phyloP scores from a whole-genome alignment of 495 filamentous ascomycete species.

The Lophiostoma macrostomum region DNA sequence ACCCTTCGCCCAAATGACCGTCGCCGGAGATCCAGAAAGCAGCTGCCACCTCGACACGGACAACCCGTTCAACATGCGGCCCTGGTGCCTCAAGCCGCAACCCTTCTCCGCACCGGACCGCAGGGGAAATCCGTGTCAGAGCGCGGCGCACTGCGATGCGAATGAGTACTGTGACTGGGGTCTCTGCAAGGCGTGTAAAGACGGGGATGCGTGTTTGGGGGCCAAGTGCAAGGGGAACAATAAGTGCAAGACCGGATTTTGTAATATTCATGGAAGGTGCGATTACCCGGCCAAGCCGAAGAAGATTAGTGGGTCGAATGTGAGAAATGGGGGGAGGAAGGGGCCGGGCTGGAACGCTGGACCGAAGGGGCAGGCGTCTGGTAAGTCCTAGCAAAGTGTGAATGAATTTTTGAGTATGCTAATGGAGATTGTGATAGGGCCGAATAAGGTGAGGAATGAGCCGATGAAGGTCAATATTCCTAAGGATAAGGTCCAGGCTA shows the following conservation, averaged over 20 bases:
- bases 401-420: too few relatives aligned
- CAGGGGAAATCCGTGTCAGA: constrained; percentile 22
- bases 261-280: constrained; percentile 24
- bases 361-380: constrained; percentile 6
- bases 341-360: constrained; percentile 17
- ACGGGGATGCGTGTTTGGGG: constrained; percentile 18
- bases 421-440: too few relatives aligned
- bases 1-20: neutral
- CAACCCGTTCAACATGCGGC: neutral
- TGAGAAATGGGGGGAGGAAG: constrained; percentile 2
- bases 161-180: constrained; percentile 30
- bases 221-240: constrained; percentile 17
- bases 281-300: constrained; percentile 25
- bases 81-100: neutral
- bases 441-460: constrained; percentile 27
- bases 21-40: neutral
- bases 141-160: constrained; percentile 16
- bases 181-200: constrained; percentile 20
- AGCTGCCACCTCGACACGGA: constrained; percentile 6
- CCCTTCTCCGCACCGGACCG: neutral
- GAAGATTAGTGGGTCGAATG: constrained; percentile 8
- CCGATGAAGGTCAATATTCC: constrained; percentile 23
- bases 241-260: constrained; percentile 29
- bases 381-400: too few relatives aligned
- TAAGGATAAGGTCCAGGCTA: constrained; percentile 14